These are phyloP conservation scores for Debaryomycetaceae sp. DNA, from an alignment of 1,139 yeast genomes.

Conservation along the genomic window DNA sequence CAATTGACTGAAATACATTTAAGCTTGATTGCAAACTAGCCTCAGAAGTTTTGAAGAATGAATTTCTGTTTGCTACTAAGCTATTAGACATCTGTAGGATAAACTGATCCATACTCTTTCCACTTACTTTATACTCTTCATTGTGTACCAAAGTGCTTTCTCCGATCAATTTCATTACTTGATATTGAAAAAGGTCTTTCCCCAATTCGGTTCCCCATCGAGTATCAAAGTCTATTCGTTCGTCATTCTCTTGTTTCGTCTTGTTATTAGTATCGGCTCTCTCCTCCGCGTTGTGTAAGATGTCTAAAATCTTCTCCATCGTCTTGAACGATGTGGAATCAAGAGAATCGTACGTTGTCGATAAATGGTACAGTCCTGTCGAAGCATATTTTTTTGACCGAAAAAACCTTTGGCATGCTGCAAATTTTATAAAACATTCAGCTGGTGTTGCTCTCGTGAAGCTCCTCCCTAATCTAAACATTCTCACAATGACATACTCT, in stretches of 20 bases:
- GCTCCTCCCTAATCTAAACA: no score
- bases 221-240: neutral
- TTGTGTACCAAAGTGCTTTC: conserved; percentile 2
- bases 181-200: conserved; percentile 14
- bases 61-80: conserved; percentile 3
- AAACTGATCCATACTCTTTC: neutral
- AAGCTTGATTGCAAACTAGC: conserved; percentile 7
- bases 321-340: conserved; percentile 12
- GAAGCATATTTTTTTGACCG: neutral
- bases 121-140: neutral
- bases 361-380: conserved; percentile 4
- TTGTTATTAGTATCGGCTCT: conserved; percentile 2
- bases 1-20: conserved; percentile 7
- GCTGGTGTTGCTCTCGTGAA: no score
- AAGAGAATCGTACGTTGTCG: conserved; percentile 9
- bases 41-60: conserved; percentile 8
- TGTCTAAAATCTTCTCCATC: conserved; percentile 15
- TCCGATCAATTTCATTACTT: conserved; percentile 13
- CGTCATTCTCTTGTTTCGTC: neutral
- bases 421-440: no score
- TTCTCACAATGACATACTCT: no score
- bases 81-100: neutral
- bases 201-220: conserved; percentile 9
- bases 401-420: no score
- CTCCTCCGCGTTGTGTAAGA: conserved; percentile 10